Percentiles rank a stretch among this genome's conserved stretches.
Evolutionary conservation across 805 yeast genomes (phyloP).

Genomic region (Zygotorulaspora sp.): DNA sequence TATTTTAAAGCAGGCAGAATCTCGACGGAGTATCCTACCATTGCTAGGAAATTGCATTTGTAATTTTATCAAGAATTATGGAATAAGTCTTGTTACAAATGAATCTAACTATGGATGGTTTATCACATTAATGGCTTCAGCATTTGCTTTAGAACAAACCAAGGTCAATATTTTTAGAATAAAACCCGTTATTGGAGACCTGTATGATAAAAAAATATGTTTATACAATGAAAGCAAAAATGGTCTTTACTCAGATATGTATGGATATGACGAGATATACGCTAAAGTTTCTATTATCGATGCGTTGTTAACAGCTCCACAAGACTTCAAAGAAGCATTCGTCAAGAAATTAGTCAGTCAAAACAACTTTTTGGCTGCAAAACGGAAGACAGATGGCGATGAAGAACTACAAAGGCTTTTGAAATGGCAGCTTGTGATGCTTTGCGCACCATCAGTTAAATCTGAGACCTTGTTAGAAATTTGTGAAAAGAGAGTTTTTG

Average conservation of each 20-base stretch:
- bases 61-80: slow-evolving; percentile 38
- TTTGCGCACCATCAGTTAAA: slow-evolving; percentile 39
- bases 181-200: slow-evolving; percentile 51
- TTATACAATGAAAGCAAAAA: slow-evolving; percentile 24
- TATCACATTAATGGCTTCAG: slow-evolving; percentile 42
- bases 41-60: slow-evolving; percentile 46
- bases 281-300: slow-evolving; percentile 49
- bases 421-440: slow-evolving; percentile 49
- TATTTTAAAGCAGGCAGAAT: slow-evolving; percentile 46
- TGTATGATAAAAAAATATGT: slow-evolving; percentile 46
- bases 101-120: slow-evolving; percentile 41
- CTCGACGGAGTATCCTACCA: slow-evolving; percentile 69
- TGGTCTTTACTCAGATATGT: slow-evolving; percentile 43
- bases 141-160: slow-evolving; percentile 49
- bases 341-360: slow-evolving; percentile 28
- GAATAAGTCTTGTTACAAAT: slow-evolving; percentile 37
- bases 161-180: slow-evolving; percentile 52
- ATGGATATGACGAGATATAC: slow-evolving; percentile 56
- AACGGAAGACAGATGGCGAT: slow-evolving; percentile 56
- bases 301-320: slow-evolving; percentile 38
- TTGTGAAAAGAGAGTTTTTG: slow-evolving; percentile 31
- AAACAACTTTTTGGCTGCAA: slow-evolving; percentile 45
- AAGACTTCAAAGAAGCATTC: slow-evolving; percentile 22
- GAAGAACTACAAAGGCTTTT: slow-evolving; percentile 66
- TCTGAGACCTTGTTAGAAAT: slow-evolving; percentile 20